Evolutionary conservation across 148 eudicot species (phyloP).

Genomic region (Camellia granthamiana): DNA sequence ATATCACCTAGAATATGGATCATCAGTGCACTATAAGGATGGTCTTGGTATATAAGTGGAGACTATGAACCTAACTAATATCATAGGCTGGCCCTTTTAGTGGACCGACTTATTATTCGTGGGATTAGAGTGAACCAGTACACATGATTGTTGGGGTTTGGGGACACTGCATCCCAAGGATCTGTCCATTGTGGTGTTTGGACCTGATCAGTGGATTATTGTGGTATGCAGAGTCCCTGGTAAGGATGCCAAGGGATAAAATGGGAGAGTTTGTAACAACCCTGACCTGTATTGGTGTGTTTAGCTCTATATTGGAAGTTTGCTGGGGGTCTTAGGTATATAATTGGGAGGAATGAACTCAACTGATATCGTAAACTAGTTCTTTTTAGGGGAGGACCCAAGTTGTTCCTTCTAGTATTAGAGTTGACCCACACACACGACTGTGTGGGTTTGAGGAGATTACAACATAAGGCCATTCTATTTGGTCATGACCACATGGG

Average conservation of each 20-base stretch:
- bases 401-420: too few relatives aligned
- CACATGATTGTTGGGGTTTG: not conserved
- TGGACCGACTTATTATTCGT: not conserved
- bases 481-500: too few relatives aligned
- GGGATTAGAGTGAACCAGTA: not conserved
- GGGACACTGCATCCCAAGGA: not conserved
- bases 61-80: not conserved
- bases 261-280: not conserved
- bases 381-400: conserved; percentile 30
- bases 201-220: not conserved
- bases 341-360: too few relatives aligned
- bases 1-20: not conserved
- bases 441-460: too few relatives aligned
- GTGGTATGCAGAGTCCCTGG: not conserved
- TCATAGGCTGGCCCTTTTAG: not conserved
- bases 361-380: not conserved
- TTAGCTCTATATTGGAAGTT: not conserved
- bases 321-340: not conserved
- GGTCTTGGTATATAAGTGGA: not conserved
- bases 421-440: too few relatives aligned
- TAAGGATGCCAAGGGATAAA: not conserved
- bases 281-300: not conserved
- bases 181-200: not conserved
- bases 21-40: not conserved
- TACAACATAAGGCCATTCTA: too few relatives aligned